Evolutionary conservation across 305 asterid genomes (phyloP).

Genomic region (Fraxinus xanthoxyloides): DNA sequence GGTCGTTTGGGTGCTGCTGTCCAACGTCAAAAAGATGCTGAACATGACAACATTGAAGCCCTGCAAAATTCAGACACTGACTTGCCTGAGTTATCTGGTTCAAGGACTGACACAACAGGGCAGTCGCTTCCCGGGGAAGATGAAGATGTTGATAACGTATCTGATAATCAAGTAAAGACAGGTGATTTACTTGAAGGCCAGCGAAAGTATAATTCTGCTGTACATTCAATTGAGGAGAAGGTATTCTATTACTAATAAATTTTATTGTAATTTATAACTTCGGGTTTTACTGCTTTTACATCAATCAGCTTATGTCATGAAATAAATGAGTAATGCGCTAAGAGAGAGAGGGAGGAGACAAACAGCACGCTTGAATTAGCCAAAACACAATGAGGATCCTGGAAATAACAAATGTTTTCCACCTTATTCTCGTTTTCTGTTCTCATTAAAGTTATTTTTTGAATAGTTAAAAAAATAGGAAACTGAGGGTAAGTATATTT

Average conservation of each 20-base stretch:
- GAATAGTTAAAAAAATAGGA: background rate
- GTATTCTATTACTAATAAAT: slow-evolving; percentile 33
- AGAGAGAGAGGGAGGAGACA: background rate
- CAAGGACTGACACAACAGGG: slow-evolving; percentile 70
- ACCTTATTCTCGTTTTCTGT: background rate
- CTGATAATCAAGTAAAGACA: slow-evolving; percentile 53
- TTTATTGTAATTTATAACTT: slow-evolving; percentile 9
- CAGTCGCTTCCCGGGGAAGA: slow-evolving; percentile 73
- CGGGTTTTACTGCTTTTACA: background rate
- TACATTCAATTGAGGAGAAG: slow-evolving; percentile 98
- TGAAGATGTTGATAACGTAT: slow-evolving; percentile 59
- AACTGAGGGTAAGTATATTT: background rate
- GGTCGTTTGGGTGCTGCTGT: slow-evolving; percentile 98
- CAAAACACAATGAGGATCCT: background rate
- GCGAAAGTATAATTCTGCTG: slow-evolving; percentile 89
- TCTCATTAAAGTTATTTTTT: background rate
- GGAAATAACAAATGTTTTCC: background rate
- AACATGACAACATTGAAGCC: slow-evolving; percentile 65
- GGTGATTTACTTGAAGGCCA: slow-evolving; percentile 98
- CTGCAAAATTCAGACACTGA: slow-evolving; percentile 54
- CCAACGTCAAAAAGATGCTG: slow-evolving; percentile 97
- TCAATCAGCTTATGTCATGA: background rate
- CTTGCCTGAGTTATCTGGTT: slow-evolving; percentile 56
- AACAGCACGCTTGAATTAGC: background rate
- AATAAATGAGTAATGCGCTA: background rate